Percentiles rank a stretch among this genome's conserved stretches.
Evolutionary conservation across 257 asterid species (phyloP).

Genomic region (Lavandula angustifolia): DNA sequence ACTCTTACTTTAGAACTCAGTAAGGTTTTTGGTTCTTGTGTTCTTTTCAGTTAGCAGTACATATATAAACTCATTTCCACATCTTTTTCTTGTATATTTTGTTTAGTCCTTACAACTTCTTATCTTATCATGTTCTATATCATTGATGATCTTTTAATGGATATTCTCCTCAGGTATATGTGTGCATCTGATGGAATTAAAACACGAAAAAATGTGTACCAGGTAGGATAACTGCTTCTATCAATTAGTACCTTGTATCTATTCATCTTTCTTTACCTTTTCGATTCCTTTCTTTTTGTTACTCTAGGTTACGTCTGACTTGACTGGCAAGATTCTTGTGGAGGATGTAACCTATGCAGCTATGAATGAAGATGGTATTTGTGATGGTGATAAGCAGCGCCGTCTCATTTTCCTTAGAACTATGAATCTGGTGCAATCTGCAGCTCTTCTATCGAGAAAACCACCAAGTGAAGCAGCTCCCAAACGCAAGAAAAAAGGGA

Average conservation of each 20-base stretch:
- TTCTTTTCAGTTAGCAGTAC: background rate
- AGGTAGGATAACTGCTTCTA: conserved; percentile 47
- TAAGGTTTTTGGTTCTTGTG: conserved; percentile 11
- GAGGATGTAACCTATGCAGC: conserved; percentile 82
- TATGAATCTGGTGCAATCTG: conserved; percentile 84
- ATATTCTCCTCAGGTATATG: conserved; percentile 53
- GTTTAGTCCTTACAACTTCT: conserved; percentile 10
- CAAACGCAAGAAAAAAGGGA: conserved; percentile 51
- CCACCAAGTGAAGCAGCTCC: conserved; percentile 40
- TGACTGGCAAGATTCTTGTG: conserved; percentile 81
- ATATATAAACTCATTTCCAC: conserved; percentile 15
- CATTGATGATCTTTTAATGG: background rate
- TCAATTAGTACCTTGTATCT: background rate
- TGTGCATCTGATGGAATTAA: conserved; percentile 82
- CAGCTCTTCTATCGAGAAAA: conserved; percentile 62
- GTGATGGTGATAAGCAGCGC: conserved; percentile 55
- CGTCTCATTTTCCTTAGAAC: conserved; percentile 80
- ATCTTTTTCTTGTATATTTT: background rate
- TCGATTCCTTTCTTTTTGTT: conserved; percentile 20
- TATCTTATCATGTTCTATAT: background rate
- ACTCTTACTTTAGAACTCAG: background rate
- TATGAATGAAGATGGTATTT: conserved; percentile 40
- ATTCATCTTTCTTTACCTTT: background rate
- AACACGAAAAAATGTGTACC: conserved; percentile 57
- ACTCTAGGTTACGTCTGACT: conserved; percentile 63